A percentile compares a stretch with the other conserved stretches of the same genome.
Evolutionary conservation across 345 rosid species (phyloP).

Genomic region (Noccaea caerulescens): DNA sequence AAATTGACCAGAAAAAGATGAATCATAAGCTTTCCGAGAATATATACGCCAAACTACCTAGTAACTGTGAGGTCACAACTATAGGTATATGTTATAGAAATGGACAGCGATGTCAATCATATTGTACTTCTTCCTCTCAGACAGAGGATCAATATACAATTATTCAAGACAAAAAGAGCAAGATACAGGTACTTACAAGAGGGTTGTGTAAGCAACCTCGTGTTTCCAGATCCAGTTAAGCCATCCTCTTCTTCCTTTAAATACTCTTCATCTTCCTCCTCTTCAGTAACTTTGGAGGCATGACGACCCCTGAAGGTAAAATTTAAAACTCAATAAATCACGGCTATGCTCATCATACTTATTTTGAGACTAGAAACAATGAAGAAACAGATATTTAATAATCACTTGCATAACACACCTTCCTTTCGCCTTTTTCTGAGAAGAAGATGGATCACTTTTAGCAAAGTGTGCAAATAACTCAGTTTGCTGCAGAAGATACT

Average conservation of each 20-base stretch:
- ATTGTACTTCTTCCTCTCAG: constrained; percentile 9
- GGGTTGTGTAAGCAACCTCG: constrained; percentile 89
- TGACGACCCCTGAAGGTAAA: constrained; percentile 78
- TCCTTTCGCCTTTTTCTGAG: constrained; percentile 80
- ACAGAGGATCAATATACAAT: constrained; percentile 18
- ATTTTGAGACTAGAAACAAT: not conserved
- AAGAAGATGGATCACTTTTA: constrained; percentile 74
- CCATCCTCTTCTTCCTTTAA: constrained; percentile 96
- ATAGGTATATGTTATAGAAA: not conserved
- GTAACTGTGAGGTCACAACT: constrained; percentile 16
- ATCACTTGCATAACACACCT: constrained; percentile 53
- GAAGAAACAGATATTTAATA: not conserved
- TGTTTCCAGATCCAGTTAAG: constrained; percentile 75
- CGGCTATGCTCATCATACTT: not conserved
- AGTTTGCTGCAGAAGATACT: constrained; percentile 92
- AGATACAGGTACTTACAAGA: constrained; percentile 62
- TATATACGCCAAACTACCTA: not conserved
- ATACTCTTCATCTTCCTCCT: constrained; percentile 98
- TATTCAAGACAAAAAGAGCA: not conserved
- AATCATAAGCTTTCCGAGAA: constrained; percentile 17
- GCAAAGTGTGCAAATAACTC: constrained; percentile 99
- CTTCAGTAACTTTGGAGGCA: constrained; percentile 96
- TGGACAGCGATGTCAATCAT: not conserved
- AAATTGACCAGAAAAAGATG: constrained; percentile 7
- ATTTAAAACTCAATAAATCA: constrained; percentile 14